phyloP scores from a whole-genome alignment of 1,284 basidiomycete species.

The Ceratobasidium sp. region DNA sequence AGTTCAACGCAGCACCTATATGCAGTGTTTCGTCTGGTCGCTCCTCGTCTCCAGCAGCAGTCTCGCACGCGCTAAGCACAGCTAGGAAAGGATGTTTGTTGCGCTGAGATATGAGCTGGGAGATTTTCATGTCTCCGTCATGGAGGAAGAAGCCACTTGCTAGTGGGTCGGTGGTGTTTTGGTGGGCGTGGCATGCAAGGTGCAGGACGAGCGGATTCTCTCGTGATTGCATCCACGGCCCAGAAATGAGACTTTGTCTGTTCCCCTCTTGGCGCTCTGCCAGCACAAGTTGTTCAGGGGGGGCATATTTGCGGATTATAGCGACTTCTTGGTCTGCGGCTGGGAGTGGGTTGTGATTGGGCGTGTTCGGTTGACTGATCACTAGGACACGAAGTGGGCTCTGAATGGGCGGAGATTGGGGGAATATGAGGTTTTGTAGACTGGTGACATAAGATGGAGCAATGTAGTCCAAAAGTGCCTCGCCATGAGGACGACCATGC shows the following conservation, averaged over 20 bases:
- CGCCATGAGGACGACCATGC: not conserved
- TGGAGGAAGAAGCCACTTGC: not conserved
- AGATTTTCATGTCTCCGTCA: constrained; percentile 9
- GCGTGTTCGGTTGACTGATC: constrained; percentile 20
- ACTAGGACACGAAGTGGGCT: not conserved
- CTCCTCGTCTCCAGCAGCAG: constrained; percentile 1
- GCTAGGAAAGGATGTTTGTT: constrained; percentile 5
- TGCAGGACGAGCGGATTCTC: constrained; percentile 5
- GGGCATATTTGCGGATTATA: constrained; percentile 7
- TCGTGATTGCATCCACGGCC: not conserved
- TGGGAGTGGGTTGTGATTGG: constrained; percentile 2
- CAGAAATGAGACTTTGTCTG: not conserved
- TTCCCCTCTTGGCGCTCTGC: not conserved
- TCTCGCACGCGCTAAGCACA: constrained; percentile 18
- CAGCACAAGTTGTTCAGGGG: not conserved
- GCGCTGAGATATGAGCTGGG: constrained; percentile 5
- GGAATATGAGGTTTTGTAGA: constrained; percentile 7
- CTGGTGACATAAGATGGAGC: constrained; percentile 20
- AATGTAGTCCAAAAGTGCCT: constrained; percentile 14
- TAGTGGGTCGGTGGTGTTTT: constrained; percentile 3
- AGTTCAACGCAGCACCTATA: constrained; percentile 19
- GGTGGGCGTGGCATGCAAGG: constrained; percentile 21
- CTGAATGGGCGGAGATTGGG: not conserved
- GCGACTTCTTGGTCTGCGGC: constrained; percentile 2
- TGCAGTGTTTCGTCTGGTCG: constrained; percentile 20